phyloP scores from a whole-genome alignment of 352 stramenopile species.

The Phytophthora fragariae region DNA sequence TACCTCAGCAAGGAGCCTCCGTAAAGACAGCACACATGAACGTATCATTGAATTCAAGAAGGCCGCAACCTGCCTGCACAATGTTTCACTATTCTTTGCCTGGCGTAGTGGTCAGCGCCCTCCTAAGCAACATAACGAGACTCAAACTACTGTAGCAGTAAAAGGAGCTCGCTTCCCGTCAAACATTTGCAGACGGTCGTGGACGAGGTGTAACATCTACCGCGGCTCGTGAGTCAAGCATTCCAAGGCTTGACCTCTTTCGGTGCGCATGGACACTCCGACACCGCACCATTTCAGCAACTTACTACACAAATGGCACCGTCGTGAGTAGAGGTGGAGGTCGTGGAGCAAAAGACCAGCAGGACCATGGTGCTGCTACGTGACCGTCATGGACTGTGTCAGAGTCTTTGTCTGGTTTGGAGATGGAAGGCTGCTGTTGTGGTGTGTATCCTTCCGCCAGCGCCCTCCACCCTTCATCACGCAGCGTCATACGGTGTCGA shows the following conservation, averaged over 20 bases:
- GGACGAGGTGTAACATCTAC: too few species aligned
- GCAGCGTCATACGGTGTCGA: constrained; percentile 27
- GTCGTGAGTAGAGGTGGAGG: constrained; percentile 6
- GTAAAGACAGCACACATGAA: neutral
- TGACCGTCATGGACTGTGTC: too few species aligned
- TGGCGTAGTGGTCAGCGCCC: neutral
- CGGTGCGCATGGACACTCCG: neutral
- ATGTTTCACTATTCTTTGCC: too few species aligned
- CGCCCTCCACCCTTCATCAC: neutral
- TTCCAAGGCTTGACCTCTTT: neutral
- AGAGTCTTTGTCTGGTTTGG: neutral
- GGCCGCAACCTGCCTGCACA: neutral
- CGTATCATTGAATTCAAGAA: constrained; percentile 19
- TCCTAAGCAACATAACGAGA: neutral
- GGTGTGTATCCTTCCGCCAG: neutral
- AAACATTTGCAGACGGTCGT: too few species aligned
- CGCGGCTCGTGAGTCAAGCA: too few species aligned
- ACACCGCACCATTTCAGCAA: too few species aligned
- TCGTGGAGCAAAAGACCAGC: neutral
- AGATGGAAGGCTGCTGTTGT: too few species aligned
- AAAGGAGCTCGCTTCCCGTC: too few species aligned
- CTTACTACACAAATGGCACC: neutral
- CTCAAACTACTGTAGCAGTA: neutral
- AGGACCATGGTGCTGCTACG: neutral
- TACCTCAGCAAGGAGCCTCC: neutral